phyloP scores from a whole-genome alignment of 176 grass and related monocot species.

The Oryza brachyantha region DNA sequence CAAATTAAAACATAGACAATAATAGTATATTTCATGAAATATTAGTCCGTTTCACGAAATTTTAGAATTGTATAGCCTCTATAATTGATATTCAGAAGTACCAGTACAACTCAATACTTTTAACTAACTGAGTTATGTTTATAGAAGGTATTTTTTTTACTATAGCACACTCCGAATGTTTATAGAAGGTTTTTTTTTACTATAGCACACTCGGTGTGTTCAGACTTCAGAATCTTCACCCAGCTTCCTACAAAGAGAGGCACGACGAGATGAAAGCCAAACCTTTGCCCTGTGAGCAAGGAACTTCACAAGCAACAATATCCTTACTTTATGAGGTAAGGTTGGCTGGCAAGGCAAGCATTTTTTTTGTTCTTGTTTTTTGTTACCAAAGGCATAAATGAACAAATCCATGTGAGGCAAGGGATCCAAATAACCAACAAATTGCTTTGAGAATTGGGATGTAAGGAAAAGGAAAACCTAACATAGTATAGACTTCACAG shows the following conservation, averaged over 20 bases:
- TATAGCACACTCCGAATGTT: too few relatives aligned
- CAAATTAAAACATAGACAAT: not conserved
- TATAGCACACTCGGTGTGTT: too few relatives aligned
- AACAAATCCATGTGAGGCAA: not conserved
- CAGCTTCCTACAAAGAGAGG: not conserved
- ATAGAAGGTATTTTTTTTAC: not conserved
- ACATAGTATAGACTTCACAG: not conserved
- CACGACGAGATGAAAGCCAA: not conserved
- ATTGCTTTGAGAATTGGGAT: not conserved
- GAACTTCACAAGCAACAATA: not conserved
- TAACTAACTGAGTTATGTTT: not conserved
- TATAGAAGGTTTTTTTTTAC: too few relatives aligned
- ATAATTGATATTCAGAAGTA: not conserved
- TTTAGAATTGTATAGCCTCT: not conserved
- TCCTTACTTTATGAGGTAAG: not conserved
- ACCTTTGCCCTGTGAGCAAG: not conserved
- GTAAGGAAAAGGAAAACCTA: not conserved
- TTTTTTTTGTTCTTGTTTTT: not conserved
- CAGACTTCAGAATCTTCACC: too few relatives aligned
- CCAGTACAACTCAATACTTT: not conserved
- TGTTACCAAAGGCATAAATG: too few relatives aligned
- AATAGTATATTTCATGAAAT: conserved; percentile 12
- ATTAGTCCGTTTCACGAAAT: not conserved
- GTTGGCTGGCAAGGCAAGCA: not conserved
- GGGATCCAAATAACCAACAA: not conserved